Conservation (phyloP, 2,329 filamentous ascomycete genomes). For the Pyricularia pennisetigena region DNA sequence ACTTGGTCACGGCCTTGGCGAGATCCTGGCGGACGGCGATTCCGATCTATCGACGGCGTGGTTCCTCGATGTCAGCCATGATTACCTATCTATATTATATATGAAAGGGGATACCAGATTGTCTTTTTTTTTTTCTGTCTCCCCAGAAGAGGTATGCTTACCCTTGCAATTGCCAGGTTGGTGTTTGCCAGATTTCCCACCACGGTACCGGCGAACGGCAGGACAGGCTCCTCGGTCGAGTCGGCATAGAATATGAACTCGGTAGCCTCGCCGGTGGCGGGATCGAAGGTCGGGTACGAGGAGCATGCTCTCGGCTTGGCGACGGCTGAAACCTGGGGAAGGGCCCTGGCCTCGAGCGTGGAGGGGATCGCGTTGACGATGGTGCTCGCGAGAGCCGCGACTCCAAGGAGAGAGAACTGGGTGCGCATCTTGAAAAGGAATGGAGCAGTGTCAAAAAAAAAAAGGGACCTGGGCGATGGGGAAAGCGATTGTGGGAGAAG, state of each 20-base stretch:
- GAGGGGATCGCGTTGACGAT: neutral
- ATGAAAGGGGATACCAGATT: too few relatives aligned
- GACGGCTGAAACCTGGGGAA: neutral
- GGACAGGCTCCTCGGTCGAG: neutral
- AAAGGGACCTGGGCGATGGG: neutral
- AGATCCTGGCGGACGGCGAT: neutral
- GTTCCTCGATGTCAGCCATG: neutral
- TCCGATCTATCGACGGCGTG: neutral
- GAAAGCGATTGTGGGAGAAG: neutral
- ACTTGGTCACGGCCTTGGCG: neutral
- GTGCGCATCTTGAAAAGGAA: neutral
- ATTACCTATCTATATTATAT: neutral
- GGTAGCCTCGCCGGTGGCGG: slow-evolving; percentile 1
- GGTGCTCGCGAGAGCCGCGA: neutral
- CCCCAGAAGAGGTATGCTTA: neutral
- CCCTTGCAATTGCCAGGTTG: neutral
- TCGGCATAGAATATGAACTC: neutral
- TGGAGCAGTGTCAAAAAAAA: neutral
- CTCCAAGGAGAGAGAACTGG: neutral
- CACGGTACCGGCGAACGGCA: neutral
- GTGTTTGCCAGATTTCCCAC: neutral
- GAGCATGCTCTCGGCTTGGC: neutral
- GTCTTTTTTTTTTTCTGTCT: too few relatives aligned
- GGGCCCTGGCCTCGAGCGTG: neutral
- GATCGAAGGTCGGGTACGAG: neutral